Evolutionary conservation across 1,139 yeast species (phyloP).

Genomic region (Saccharomyces hybrid): DNA sequence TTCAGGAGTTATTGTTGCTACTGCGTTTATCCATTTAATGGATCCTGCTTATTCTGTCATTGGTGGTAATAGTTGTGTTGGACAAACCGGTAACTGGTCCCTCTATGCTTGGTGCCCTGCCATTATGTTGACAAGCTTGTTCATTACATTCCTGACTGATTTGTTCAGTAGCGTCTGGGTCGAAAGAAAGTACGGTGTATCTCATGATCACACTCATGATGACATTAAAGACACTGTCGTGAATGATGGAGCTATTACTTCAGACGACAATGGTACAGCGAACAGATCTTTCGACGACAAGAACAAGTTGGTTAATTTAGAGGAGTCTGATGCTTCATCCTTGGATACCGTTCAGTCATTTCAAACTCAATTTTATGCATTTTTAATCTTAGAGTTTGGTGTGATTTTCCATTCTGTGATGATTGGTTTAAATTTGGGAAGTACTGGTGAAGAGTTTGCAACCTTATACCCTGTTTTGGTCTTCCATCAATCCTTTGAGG

Average conservation of each 20-base stretch:
- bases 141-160: not conserved
- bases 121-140: slow-evolving; percentile 27
- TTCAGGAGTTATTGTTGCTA: slow-evolving; percentile 86
- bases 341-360: slow-evolving; percentile 36
- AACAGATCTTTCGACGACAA: not conserved
- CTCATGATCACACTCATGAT: not conserved
- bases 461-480: slow-evolving; percentile 72
- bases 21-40: slow-evolving; percentile 78
- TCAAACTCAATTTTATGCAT: slow-evolving; percentile 26
- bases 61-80: slow-evolving; percentile 32
- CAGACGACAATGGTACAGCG: not conserved
- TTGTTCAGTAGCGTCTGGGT: not conserved
- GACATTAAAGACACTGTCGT: not conserved
- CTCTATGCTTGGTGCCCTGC: slow-evolving; percentile 60
- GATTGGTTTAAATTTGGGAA: slow-evolving; percentile 67
- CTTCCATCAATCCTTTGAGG: slow-evolving; percentile 91
- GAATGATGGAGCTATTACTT: not conserved
- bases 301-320: no score
- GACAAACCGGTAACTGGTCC: slow-evolving; percentile 50
- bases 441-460: slow-evolving; percentile 69
- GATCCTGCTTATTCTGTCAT: slow-evolving; percentile 65
- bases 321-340: slow-evolving; percentile 12
- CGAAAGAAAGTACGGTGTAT: not conserved
- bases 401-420: slow-evolving; percentile 75
- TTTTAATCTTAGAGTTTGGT: slow-evolving; percentile 66